A percentile compares a stretch with the other conserved stretches of the same genome.
These are phyloP conservation scores for Backusella circina DNA, from an alignment of 192 early-diverging fungal genomes.

Conservation along the genomic window DNA sequence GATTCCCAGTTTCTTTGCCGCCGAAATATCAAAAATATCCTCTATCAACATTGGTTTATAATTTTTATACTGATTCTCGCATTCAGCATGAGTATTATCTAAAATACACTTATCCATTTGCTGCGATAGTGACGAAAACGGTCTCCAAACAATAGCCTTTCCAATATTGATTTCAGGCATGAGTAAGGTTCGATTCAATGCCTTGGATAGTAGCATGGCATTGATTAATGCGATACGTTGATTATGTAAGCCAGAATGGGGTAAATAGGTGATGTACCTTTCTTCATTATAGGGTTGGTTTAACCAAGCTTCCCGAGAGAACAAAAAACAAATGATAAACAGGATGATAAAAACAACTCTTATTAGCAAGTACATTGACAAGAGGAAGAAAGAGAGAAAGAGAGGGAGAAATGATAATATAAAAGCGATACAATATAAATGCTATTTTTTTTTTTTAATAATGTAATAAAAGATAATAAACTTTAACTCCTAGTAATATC, in stretches of 20 bases:
- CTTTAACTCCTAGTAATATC: constrained; percentile 17
- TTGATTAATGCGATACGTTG: constrained; percentile 43
- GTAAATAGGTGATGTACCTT: constrained; percentile 39
- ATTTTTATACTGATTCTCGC: background rate
- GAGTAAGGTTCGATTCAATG: constrained; percentile 41
- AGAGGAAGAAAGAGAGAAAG: background rate
- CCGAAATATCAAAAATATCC: constrained; percentile 14
- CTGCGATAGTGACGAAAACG: background rate
- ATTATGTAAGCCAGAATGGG: constrained; percentile 48
- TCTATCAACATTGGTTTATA: constrained; percentile 22
- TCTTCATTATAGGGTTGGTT: background rate
- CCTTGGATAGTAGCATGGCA: constrained; percentile 36
- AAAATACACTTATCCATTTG: background rate
- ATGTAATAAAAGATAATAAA: background rate
- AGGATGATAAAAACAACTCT: background rate
- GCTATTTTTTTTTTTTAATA: background rate
- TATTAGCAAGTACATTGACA: background rate
- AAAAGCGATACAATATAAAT: background rate
- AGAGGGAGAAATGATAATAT: background rate
- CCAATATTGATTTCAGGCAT: constrained; percentile 38
- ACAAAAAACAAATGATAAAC: background rate
- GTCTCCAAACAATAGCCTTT: constrained; percentile 10
- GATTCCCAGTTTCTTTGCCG: constrained; percentile 3
- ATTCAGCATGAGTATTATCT: background rate
- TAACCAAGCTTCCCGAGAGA: background rate